Evolutionary conservation across 495 filamentous ascomycete species (phyloP).

Genomic region (Hyaloscypha finlandica): DNA sequence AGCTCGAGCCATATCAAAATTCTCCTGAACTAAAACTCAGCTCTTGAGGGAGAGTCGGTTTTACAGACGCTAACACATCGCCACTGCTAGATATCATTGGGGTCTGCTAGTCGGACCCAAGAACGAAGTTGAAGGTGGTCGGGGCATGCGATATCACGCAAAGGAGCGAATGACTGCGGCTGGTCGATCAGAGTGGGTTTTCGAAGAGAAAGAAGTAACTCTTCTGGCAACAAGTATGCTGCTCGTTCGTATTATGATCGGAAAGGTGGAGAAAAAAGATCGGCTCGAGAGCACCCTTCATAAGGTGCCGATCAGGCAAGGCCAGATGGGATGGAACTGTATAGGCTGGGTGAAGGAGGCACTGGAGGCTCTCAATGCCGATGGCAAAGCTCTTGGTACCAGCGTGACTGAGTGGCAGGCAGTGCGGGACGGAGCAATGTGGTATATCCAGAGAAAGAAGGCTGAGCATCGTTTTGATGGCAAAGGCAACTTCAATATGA

Average conservation of each 20-base stretch:
- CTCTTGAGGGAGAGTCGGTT: neutral
- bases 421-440: constrained; percentile 36
- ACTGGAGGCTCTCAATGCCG: constrained; percentile 34
- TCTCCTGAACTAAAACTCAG: neutral
- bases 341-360: constrained; percentile 46
- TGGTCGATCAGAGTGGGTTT: constrained; percentile 35
- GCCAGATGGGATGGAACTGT: constrained; percentile 43
- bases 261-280: constrained; percentile 41
- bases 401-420: constrained; percentile 38
- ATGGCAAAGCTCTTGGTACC: constrained; percentile 41
- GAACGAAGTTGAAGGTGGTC: constrained; percentile 26
- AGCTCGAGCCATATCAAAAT: neutral
- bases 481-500: constrained; percentile 17
- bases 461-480: constrained; percentile 11
- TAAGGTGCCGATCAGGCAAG: constrained; percentile 37
- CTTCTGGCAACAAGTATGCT: constrained; percentile 37
- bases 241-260: constrained; percentile 48
- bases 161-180: constrained; percentile 28
- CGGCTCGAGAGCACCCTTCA: constrained; percentile 37
- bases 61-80: neutral
- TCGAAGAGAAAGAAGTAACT: constrained; percentile 34
- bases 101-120: constrained; percentile 43
- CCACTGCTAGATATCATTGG: constrained; percentile 39
- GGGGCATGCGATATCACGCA: constrained; percentile 39
- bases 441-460: constrained; percentile 43